Conservation (phyloP, 805 yeast species). For the Wickerhamomyces bisporus region DNA sequence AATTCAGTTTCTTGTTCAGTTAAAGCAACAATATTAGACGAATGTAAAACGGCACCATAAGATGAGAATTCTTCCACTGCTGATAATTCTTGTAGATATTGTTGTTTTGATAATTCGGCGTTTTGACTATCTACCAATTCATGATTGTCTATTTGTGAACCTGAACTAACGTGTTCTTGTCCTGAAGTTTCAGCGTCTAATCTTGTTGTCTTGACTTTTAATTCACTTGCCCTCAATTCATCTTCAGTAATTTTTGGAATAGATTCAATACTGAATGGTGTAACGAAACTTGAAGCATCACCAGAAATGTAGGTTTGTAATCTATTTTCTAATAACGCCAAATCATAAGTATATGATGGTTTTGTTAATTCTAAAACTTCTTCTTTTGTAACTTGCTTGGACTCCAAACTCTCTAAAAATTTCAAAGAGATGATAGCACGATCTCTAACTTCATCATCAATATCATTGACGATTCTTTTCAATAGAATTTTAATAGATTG, state of each 20-base stretch:
- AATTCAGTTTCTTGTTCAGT: slow-evolving; percentile 94
- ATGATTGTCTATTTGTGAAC: slow-evolving; percentile 1
- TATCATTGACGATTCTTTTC: slow-evolving; percentile 78
- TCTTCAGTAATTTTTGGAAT: slow-evolving; percentile 65
- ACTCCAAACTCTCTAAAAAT: slow-evolving; percentile 41
- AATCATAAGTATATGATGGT: slow-evolving; percentile 64
- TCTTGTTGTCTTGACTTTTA: slow-evolving; percentile 43
- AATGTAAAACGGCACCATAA: slow-evolving; percentile 72
- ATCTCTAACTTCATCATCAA: slow-evolving; percentile 96
- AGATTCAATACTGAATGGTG: slow-evolving; percentile 65
- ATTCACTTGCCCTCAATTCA: slow-evolving; percentile 62
- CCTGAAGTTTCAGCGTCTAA: slow-evolving; percentile 23
- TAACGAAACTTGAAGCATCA: slow-evolving; percentile 32
- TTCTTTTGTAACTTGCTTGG: slow-evolving; percentile 29
- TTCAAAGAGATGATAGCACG: slow-evolving; percentile 85
- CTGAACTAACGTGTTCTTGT: too few relatives aligned
- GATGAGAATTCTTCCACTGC: slow-evolving; percentile 66
- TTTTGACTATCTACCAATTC: slow-evolving; percentile 18
- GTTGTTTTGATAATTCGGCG: slow-evolving; percentile 46
- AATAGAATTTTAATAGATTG: slow-evolving; percentile 71
- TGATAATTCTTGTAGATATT: slow-evolving; percentile 64
- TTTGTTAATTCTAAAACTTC: slow-evolving; percentile 49
- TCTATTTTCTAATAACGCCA: slow-evolving; percentile 73
- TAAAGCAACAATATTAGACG: slow-evolving; percentile 58
- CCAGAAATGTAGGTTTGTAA: slow-evolving; percentile 61